Evolutionary conservation across 2,329 filamentous ascomycete genomes (phyloP), one percentile per base, ranked within the genome.

Genomic region (Penicillium janthinellum): DNA sequence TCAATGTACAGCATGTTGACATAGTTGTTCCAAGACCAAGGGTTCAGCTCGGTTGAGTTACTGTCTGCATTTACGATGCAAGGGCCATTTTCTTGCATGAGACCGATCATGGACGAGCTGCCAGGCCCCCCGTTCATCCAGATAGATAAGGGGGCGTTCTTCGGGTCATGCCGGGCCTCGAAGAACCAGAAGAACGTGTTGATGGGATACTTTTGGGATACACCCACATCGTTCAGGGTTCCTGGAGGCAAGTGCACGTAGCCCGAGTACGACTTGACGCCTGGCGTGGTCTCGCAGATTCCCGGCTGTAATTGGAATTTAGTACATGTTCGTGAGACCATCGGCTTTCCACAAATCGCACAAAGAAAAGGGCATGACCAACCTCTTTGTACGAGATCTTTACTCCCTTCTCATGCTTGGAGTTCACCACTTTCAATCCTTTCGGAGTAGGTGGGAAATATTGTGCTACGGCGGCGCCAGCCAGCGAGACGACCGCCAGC

Each of bases 1-100:
- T 91, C 88, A 65, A 91, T 84, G 73, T 88, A 90, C 15, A 91
- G 82, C 82, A 90, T 84, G 64, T 89, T 89, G 62, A 82, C 83
- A 25, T 84, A 80, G 64, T 85, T 84, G 61, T 85, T 87, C 84
- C 86, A 89, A 0, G 85, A 85, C 75, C 83, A 86, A 0, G 84
- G 83, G 64, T 89, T 89, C 25, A 78, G 63, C 15, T 72, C 72
- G 0, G 81, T 81, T n/a, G 71, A 73, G 68, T 84, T 83, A 48
- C 80, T 82, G 39, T 84, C 81, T 44, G 75, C 72, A 45, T 83
- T 81, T 34, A 87, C 76, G 10, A 71, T 71, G 67, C 85, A 88
- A 8, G 84, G 84, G 0, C 78, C 78, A 45, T 83, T 75, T 70
- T 82, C 83, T 61, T 78, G 78, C 65, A 82, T 78, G 4, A 85